Evolutionary conservation across 768 basidiomycete species (phyloP).

Genomic region (Leccinum variicolor): DNA sequence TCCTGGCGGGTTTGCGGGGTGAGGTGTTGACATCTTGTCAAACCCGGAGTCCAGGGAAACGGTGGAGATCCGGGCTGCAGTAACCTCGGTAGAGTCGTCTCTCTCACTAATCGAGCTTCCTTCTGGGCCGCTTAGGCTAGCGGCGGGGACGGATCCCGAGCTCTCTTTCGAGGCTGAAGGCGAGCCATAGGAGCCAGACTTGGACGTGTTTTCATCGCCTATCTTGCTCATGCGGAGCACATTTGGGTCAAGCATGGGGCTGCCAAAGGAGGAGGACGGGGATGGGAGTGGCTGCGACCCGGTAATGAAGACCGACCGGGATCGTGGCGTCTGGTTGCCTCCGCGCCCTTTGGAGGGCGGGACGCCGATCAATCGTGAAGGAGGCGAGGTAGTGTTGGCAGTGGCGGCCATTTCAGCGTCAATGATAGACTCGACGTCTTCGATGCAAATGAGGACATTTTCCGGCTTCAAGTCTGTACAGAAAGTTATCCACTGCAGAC

Average conservation of each 20-base stretch:
- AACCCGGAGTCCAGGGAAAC: constrained; percentile 42
- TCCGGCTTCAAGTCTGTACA: constrained; percentile 88
- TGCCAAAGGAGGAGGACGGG: constrained; percentile 69
- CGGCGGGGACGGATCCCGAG: constrained; percentile 14
- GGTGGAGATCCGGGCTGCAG: constrained; percentile 50
- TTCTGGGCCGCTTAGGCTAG: constrained; percentile 12
- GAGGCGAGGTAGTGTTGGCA: constrained; percentile 31
- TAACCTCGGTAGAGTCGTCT: constrained; percentile 39
- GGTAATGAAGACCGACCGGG: constrained; percentile 81
- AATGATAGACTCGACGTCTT: constrained; percentile 94
- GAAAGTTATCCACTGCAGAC: constrained; percentile 6
- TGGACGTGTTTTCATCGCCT: constrained; percentile 43
- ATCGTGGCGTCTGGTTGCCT: constrained; percentile 92
- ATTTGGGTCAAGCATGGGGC: constrained; percentile 81
- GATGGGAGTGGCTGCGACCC: constrained; percentile 92
- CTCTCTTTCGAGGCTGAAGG: constrained; percentile 22
- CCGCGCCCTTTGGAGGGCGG: constrained; percentile 91
- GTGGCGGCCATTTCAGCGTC: constrained; percentile 66
- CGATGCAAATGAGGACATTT: constrained; percentile 95
- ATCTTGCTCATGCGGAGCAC: constrained; percentile 94
- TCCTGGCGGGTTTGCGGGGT: constrained; percentile 43
- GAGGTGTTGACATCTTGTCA: constrained; percentile 36
- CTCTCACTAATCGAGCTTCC: constrained; percentile 17
- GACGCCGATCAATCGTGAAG: constrained; percentile 81
- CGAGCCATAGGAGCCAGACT: constrained; percentile 32